Evolutionary conservation across 2,329 filamentous ascomycete species (phyloP).

Genomic region (Colletotrichum echinochloae): DNA sequence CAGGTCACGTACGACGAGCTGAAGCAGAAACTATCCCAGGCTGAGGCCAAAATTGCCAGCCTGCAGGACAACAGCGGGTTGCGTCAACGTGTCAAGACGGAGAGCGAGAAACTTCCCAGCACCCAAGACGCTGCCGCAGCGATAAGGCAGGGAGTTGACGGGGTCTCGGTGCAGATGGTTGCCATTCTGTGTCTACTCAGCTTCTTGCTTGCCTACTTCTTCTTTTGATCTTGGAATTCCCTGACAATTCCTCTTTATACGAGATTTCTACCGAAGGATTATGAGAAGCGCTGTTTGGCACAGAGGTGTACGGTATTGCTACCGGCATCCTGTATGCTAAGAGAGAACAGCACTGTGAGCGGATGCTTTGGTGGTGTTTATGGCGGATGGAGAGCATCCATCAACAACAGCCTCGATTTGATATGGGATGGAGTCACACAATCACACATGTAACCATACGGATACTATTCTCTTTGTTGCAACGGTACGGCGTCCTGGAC

Average conservation of each 20-base stretch:
- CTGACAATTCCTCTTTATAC: constrained; percentile 21
- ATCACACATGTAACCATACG: constrained; percentile 39
- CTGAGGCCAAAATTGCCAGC: constrained; percentile 77
- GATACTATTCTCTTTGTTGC: constrained; percentile 35
- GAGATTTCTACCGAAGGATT: constrained; percentile 30
- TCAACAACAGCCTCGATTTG: constrained; percentile 21
- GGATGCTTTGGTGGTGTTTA: constrained; percentile 13
- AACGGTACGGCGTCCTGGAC: constrained; percentile 37
- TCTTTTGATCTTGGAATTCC: constrained; percentile 75
- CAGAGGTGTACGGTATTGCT: background rate
- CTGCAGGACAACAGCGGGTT: constrained; percentile 79
- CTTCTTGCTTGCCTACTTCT: constrained; percentile 95
- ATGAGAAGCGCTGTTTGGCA: constrained; percentile 13
- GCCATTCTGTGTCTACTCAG: constrained; percentile 87
- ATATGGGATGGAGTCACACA: constrained; percentile 33
- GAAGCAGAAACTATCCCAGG: constrained; percentile 78
- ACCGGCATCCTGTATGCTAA: constrained; percentile 1
- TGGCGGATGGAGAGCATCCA: constrained; percentile 12
- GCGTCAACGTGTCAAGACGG: constrained; percentile 75
- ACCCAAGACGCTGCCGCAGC: constrained; percentile 64
- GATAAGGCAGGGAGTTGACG: constrained; percentile 70
- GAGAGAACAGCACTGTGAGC: constrained; percentile 3
- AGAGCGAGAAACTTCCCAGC: constrained; percentile 63
- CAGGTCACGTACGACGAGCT: constrained; percentile 68
- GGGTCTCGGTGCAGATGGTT: constrained; percentile 88